These are phyloP conservation scores for Rubroboletus satanas DNA, from an alignment of 768 basidiomycete species.

Conservation along the genomic window DNA sequence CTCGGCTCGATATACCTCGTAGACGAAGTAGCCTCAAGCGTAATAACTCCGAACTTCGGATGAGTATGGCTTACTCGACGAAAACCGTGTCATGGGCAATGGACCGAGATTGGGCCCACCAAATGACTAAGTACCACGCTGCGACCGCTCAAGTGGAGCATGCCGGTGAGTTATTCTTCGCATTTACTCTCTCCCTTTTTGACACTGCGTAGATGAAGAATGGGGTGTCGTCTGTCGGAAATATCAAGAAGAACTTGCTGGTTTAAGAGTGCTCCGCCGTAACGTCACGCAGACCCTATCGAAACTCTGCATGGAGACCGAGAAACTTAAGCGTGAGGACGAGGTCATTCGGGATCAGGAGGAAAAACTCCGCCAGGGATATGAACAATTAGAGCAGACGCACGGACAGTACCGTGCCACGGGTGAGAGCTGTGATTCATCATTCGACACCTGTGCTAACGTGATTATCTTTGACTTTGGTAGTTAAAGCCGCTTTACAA, in stretches of 20 bases:
- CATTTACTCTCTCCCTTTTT: background rate
- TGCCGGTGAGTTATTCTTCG: conserved; percentile 29
- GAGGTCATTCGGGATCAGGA: conserved; percentile 40
- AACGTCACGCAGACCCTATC: conserved; percentile 45
- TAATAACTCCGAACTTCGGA: conserved; percentile 41
- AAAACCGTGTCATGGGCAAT: conserved; percentile 79
- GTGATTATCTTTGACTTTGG: background rate
- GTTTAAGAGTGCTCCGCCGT: conserved; percentile 52
- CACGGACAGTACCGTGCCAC: conserved; percentile 41
- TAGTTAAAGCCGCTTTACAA: conserved; percentile 41
- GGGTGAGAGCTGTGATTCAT: conserved; percentile 26
- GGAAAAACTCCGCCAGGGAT: conserved; percentile 35
- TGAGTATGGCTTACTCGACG: conserved; percentile 46
- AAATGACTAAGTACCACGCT: conserved; percentile 47
- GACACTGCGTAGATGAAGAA: conserved; percentile 44
- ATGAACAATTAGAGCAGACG: conserved; percentile 39
- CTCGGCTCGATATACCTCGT: conserved; percentile 37
- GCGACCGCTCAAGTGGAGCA: conserved; percentile 40
- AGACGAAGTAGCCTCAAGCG: conserved; percentile 66
- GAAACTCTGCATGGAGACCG: conserved; percentile 37
- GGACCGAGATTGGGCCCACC: conserved; percentile 55
- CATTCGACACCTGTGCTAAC: conserved; percentile 1
- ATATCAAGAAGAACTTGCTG: conserved; percentile 61
- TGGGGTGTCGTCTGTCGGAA: conserved; percentile 54
- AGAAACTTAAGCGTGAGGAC: conserved; percentile 40